These are phyloP conservation scores for Somion occarium DNA, from an alignment of 1,284 basidiomycete species.

Conservation along the genomic window DNA sequence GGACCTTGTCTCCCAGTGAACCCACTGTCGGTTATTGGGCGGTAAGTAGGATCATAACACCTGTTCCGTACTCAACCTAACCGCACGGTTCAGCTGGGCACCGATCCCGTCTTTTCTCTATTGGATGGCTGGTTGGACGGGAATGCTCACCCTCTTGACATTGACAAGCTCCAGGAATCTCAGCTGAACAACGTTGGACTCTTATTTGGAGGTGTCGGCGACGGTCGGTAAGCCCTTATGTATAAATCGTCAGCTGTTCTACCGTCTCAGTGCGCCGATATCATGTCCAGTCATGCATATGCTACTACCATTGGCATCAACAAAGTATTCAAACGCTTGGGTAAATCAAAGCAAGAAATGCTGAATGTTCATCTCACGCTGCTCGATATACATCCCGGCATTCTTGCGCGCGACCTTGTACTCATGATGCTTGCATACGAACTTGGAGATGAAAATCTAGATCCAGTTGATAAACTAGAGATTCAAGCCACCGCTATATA, in stretches of 20 bases:
- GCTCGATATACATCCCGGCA: conserved; percentile 21
- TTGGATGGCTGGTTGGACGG: conserved; percentile 12
- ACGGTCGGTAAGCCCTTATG: conserved; percentile 13
- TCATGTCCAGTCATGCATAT: conserved; percentile 21
- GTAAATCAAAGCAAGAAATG: conserved; percentile 4
- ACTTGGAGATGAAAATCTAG: conserved; percentile 8
- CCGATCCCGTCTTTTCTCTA: conserved; percentile 14
- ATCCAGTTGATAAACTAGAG: not conserved
- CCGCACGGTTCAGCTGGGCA: conserved; percentile 16
- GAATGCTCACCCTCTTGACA: no score
- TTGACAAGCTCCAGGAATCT: no score
- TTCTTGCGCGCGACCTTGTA: conserved; percentile 21
- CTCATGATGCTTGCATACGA: conserved; percentile 18
- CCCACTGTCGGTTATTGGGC: no score
- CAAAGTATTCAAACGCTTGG: conserved; percentile 11
- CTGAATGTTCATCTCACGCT: conserved; percentile 21
- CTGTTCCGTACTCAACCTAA: no score
- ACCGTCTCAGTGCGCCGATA: not conserved
- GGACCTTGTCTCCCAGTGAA: no score
- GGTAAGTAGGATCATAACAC: no score
- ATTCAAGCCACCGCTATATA: conserved; percentile 2
- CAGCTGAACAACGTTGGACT: no score
- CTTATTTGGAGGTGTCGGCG: conserved; percentile 19
- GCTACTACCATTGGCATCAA: conserved; percentile 17
- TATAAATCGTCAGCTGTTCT: not conserved